These are phyloP conservation scores for Pythium utonaiense DNA, from an alignment of 352 stramenopile species.

Conservation along the genomic window DNA sequence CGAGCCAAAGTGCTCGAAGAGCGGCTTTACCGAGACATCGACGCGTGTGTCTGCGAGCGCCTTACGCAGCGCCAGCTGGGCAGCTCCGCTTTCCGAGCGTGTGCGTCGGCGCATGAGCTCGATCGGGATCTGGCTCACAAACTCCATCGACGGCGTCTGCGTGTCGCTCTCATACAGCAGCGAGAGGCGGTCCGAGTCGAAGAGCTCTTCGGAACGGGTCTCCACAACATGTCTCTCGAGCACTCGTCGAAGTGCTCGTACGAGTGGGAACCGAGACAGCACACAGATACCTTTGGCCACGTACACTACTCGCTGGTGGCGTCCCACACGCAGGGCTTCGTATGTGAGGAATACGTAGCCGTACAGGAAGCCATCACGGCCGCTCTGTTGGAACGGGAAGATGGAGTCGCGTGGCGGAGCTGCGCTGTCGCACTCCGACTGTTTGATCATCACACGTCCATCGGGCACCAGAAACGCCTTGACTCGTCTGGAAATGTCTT, in stretches of 20 bases:
- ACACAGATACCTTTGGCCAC: conserved; percentile 68
- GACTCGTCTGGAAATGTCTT: conserved; percentile 53
- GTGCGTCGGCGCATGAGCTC: conserved; percentile 32
- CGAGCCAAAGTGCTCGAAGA: conserved; percentile 72
- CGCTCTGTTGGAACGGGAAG: conserved; percentile 79
- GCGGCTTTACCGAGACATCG: conserved; percentile 60
- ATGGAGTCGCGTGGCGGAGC: conserved; percentile 48
- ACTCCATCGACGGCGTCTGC: conserved; percentile 8
- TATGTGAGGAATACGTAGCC: conserved; percentile 79
- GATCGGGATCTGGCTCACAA: conserved; percentile 25
- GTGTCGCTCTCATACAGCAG: conserved; percentile 35
- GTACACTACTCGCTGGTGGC: conserved; percentile 36
- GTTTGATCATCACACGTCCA: conserved; percentile 41
- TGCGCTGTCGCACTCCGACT: conserved; percentile 17
- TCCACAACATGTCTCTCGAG: conserved; percentile 35
- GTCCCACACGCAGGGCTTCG: conserved; percentile 42
- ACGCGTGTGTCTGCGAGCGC: conserved; percentile 41
- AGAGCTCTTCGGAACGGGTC: conserved; percentile 31
- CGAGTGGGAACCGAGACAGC: conserved; percentile 58
- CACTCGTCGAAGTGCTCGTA: conserved; percentile 52
- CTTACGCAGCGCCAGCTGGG: conserved; percentile 31
- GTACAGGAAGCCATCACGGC: conserved; percentile 67
- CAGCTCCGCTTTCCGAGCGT: conserved; percentile 38
- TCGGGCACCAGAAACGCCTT: conserved; percentile 76
- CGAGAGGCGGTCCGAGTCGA: conserved; percentile 43